Conservation (phyloP, 192 early-diverging fungal genomes). For the Gaertneriomyces sp. region DNA sequence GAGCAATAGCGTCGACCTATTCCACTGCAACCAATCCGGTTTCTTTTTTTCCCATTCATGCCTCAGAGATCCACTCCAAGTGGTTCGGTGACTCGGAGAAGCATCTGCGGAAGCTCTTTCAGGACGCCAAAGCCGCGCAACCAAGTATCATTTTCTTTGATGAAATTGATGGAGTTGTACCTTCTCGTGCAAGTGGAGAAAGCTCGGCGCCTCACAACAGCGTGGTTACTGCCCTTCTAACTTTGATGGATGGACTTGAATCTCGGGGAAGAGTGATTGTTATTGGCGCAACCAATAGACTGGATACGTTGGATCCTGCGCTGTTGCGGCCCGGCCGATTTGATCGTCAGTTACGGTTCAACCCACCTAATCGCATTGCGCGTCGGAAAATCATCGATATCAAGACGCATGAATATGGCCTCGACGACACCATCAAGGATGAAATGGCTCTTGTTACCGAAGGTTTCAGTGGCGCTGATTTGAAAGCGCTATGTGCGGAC, state of each 20-base stretch:
- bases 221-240: conserved; percentile 69
- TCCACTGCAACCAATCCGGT: conserved; percentile 47
- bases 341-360: conserved; percentile 71
- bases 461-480: conserved; percentile 68
- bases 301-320: conserved; percentile 74
- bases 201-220: conserved; percentile 49
- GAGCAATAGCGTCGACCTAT: conserved; percentile 43
- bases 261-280: conserved; percentile 70
- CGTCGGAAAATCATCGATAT: conserved; percentile 64
- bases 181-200: conserved; percentile 17
- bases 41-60: conserved; percentile 70
- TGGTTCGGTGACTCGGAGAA: conserved; percentile 74
- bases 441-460: conserved; percentile 54
- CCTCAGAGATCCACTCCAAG: conserved; percentile 66
- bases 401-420: conserved; percentile 50
- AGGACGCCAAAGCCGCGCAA: conserved; percentile 65
- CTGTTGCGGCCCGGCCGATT: conserved; percentile 71
- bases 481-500: conserved; percentile 67
- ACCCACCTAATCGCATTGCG: conserved; percentile 53
- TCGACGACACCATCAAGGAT: conserved; percentile 43
- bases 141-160: conserved; percentile 78
- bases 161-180: conserved; percentile 66
- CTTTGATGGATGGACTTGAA: conserved; percentile 75
- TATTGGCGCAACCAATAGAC: conserved; percentile 73
- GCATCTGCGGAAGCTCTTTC: conserved; percentile 63